Evolutionary conservation across 202 grass and related monocot genomes (phyloP).

Genomic region (Dendrocalamus latiflorus): DNA sequence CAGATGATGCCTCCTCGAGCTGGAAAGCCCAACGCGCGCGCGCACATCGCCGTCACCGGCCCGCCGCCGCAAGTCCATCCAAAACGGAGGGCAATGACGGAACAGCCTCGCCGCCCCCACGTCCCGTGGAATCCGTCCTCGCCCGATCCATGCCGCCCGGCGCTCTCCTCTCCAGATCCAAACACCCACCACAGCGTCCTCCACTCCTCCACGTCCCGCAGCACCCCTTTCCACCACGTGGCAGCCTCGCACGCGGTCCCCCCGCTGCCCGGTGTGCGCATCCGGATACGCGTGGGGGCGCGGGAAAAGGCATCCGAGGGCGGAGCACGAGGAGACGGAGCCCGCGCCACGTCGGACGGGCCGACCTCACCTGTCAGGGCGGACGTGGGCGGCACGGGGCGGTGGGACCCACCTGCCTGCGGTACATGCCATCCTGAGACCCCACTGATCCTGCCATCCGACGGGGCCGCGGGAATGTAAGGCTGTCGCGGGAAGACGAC

Average conservation of each 20-base stretch:
- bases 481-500: conserved; percentile 27
- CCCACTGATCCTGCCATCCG: background rate
- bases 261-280: conserved; percentile 1
- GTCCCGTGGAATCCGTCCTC: background rate
- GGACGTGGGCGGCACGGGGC: background rate
- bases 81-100: conserved; percentile 26
- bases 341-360: conserved; percentile 32
- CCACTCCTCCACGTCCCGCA: background rate
- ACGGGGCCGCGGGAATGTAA: conserved; percentile 8
- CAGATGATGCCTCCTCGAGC: too few relatives aligned
- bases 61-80: background rate
- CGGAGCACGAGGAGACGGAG: conserved; percentile 46
- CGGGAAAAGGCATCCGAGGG: conserved; percentile 66
- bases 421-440: background rate
- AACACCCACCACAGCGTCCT: background rate
- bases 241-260: background rate
- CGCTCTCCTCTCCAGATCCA: background rate
- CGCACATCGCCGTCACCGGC: background rate
- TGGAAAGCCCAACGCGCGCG: background rate
- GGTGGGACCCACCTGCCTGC: conserved; percentile 12
- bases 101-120: background rate
- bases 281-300: background rate
- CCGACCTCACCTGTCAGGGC: background rate
- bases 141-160: background rate
- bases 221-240: background rate